Percentiles rank a stretch among this genome's conserved stretches.
These are phyloP conservation scores for Drechslerella coelobrocha DNA, from an alignment of 2,329 filamentous ascomycete species.

Conservation along the genomic window DNA sequence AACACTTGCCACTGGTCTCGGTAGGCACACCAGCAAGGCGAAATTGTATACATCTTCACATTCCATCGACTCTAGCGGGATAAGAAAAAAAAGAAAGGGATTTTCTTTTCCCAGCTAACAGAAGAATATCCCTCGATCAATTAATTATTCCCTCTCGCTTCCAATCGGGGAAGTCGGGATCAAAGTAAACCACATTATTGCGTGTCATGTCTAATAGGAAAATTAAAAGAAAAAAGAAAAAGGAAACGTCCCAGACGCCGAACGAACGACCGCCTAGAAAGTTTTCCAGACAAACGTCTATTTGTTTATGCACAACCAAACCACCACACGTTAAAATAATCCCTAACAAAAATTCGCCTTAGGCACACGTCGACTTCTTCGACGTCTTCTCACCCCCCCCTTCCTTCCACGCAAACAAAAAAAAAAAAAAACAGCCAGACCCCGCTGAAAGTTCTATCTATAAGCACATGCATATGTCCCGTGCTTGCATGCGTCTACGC, in stretches of 20 bases:
- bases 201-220: too few relatives aligned
- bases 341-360: not conserved
- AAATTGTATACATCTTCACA: not conserved
- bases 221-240: too few relatives aligned
- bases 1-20: conserved; percentile 1
- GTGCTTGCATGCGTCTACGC: conserved; percentile 2
- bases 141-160: not conserved
- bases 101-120: not conserved
- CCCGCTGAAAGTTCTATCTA: too few relatives aligned
- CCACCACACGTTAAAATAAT: not conserved
- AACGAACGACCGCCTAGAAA: too few relatives aligned
- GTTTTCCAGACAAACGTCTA: conserved; percentile 7
- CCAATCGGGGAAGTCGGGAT: conserved; percentile 4
- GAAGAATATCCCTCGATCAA: not conserved
- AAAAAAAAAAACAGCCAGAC: not conserved
- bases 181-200: not conserved
- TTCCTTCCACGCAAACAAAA: too few relatives aligned
- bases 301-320: not conserved
- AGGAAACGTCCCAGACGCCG: not conserved
- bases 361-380: not conserved
- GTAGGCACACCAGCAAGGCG: conserved; percentile 8
- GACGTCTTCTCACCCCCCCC: too few relatives aligned
- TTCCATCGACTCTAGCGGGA: not conserved
- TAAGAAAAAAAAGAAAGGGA: not conserved
- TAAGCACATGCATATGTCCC: not conserved